phyloP scores from a whole-genome alignment of 2,329 filamentous ascomycete species.

The Rhynchosporium graminicola region DNA sequence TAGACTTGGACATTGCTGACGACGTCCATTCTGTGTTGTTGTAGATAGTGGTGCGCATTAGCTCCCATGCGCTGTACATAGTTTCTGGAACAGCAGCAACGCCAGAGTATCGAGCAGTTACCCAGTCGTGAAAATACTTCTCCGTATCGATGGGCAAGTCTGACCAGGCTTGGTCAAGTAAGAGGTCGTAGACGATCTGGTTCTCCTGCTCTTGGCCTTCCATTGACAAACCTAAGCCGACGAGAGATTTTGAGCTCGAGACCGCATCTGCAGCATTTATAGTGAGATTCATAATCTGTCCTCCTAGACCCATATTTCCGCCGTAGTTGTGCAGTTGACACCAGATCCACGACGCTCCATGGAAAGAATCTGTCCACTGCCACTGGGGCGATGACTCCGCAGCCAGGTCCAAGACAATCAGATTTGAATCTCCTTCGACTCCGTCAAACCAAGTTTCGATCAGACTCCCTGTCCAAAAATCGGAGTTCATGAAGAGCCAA shows the following conservation, averaged over 20 bases:
- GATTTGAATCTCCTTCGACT: conserved; percentile 46
- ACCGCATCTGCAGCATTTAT: conserved; percentile 49
- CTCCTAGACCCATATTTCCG: conserved; percentile 52
- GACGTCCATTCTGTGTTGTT: conserved; percentile 48
- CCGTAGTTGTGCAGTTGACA: conserved; percentile 54
- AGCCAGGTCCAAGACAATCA: conserved; percentile 54
- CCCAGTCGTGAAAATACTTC: conserved; percentile 50
- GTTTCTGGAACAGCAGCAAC: conserved; percentile 34
- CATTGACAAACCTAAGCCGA: conserved; percentile 51
- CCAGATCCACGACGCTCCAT: conserved; percentile 56
- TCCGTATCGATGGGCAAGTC: conserved; percentile 46
- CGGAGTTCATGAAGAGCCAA: conserved; percentile 49
- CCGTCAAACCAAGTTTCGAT: conserved; percentile 53
- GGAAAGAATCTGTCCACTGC: conserved; percentile 52
- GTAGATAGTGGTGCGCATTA: conserved; percentile 48
- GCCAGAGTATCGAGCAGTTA: conserved; percentile 45
- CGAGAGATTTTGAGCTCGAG: conserved; percentile 44
- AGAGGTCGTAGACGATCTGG: conserved; percentile 53
- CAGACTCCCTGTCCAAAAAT: conserved; percentile 48
- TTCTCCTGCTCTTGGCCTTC: conserved; percentile 53
- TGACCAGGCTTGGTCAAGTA: conserved; percentile 54
- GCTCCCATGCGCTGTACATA: conserved; percentile 50
- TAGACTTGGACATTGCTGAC: conserved; percentile 47
- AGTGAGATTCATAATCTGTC: conserved; percentile 52
- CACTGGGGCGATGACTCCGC: conserved; percentile 53